These are phyloP conservation scores for Argentina anserina DNA, from an alignment of 306 rosid species.

Conservation along the genomic window DNA sequence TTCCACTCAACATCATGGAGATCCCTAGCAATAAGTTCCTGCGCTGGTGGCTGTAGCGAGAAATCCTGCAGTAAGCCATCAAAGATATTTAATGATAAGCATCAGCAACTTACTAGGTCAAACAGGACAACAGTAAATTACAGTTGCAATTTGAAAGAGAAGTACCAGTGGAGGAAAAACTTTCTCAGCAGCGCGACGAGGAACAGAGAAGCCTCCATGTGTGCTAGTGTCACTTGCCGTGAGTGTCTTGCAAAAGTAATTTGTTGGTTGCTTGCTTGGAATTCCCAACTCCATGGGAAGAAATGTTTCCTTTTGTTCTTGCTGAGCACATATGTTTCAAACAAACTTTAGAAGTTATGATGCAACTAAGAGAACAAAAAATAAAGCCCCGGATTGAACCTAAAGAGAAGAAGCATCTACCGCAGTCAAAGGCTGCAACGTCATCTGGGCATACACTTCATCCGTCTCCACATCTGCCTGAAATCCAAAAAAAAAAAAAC, in stretches of 20 bases:
- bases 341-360: neutral
- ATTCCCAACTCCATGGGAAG: conserved; percentile 83
- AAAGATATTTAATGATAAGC: conserved; percentile 6
- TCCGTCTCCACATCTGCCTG: conserved; percentile 95
- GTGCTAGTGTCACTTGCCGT: conserved; percentile 91
- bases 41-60: conserved; percentile 80
- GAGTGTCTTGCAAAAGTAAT: conserved; percentile 86
- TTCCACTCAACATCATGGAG: conserved; percentile 92
- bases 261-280: conserved; percentile 81
- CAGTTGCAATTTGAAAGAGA: neutral
- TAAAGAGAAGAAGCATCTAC: conserved; percentile 33
- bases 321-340: conserved; percentile 29
- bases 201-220: conserved; percentile 91
- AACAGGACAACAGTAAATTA: conserved; percentile 11
- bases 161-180: conserved; percentile 80
- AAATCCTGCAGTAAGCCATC: conserved; percentile 55
- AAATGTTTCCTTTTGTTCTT: conserved; percentile 92
- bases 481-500: conserved; percentile 29
- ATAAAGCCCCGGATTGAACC: neutral
- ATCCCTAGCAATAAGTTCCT: conserved; percentile 81
- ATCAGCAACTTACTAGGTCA: conserved; percentile 19
- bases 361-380: neutral
- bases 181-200: conserved; percentile 94
- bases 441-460: conserved; percentile 96
- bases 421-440: conserved; percentile 80